Percentiles rank a stretch among this genome's conserved stretches.
Evolutionary conservation across 1,284 basidiomycete species (phyloP).

Genomic region (Filobasidium uniguttulatum): DNA sequence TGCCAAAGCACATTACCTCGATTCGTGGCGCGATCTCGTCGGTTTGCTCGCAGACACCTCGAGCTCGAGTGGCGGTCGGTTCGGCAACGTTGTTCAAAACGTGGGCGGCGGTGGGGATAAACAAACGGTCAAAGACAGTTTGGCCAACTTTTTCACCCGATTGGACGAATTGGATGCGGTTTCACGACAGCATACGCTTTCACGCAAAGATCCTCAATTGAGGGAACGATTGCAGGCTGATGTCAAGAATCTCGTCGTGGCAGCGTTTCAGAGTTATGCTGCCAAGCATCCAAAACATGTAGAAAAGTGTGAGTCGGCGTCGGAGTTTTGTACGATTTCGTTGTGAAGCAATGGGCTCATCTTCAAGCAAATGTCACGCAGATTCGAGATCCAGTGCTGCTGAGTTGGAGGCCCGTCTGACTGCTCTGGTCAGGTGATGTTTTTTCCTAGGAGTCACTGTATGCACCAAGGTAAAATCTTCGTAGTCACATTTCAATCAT

Average conservation of each 20-base stretch:
- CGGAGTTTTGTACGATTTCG: background rate
- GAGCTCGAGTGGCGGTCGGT: slow-evolving; percentile 21
- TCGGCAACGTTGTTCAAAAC: slow-evolving; percentile 18
- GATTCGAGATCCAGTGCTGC: slow-evolving; percentile 10
- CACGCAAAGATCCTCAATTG: slow-evolving; percentile 30
- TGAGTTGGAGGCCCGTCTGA: slow-evolving; percentile 11
- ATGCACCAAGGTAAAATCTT: too few species aligned
- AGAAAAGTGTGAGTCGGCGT: slow-evolving; percentile 13
- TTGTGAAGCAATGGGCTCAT: background rate
- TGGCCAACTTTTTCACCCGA: slow-evolving; percentile 31
- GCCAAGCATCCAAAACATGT: slow-evolving; percentile 9
- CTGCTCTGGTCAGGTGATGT: slow-evolving; percentile 3
- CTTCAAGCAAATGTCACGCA: background rate
- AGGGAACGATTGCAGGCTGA: slow-evolving; percentile 30
- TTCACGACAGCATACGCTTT: slow-evolving; percentile 24
- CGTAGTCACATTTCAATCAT: too few species aligned
- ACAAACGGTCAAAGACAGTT: slow-evolving; percentile 31
- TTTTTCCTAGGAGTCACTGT: too few species aligned
- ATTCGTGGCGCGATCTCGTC: slow-evolving; percentile 26
- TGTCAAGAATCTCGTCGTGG: slow-evolving; percentile 24
- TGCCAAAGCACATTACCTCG: slow-evolving; percentile 30
- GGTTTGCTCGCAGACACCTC: slow-evolving; percentile 20
- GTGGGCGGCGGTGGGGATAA: slow-evolving; percentile 21
- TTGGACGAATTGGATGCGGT: slow-evolving; percentile 28
- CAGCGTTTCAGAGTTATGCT: slow-evolving; percentile 9